Percentiles rank a stretch among this genome's conserved stretches.
Evolutionary conservation across 2,329 filamentous ascomycete genomes (phyloP).

Genomic region (Didymella arachidicola): DNA sequence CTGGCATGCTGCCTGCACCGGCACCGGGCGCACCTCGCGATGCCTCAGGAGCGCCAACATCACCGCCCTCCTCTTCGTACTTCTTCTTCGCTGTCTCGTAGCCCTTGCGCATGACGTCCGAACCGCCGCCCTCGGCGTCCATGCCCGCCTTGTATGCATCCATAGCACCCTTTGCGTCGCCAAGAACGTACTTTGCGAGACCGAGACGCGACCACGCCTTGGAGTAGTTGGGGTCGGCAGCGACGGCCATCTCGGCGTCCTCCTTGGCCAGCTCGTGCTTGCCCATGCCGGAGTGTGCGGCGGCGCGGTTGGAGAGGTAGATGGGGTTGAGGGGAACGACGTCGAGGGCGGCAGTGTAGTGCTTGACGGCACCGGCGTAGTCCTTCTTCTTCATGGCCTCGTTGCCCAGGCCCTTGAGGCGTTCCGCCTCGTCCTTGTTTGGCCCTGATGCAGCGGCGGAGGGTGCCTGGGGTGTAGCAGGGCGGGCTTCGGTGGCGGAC

Average conservation of each 20-base stretch:
- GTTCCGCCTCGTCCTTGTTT: conserved; percentile 81
- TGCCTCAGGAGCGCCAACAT: conserved; percentile 57
- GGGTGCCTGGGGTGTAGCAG: conserved; percentile 50
- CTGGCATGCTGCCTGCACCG: conserved; percentile 80
- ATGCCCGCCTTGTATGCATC: conserved; percentile 95
- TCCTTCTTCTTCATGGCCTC: conserved; percentile 95
- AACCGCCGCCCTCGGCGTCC: conserved; percentile 91
- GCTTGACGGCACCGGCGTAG: conserved; percentile 80
- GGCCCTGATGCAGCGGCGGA: conserved; percentile 45
- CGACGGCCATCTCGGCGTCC: conserved; percentile 90
- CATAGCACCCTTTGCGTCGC: conserved; percentile 89
- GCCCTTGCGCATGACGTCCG: conserved; percentile 96
- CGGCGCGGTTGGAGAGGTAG: conserved; percentile 96
- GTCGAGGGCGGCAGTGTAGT: conserved; percentile 86
- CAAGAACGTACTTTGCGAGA: conserved; percentile 88
- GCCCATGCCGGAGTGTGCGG: conserved; percentile 83
- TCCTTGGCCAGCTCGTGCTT: conserved; percentile 84
- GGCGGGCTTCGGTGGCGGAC: conserved; percentile 53
- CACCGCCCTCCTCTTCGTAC: conserved; percentile 78
- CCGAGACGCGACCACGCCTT: conserved; percentile 97
- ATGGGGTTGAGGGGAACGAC: conserved; percentile 88
- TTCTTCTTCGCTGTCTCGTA: conserved; percentile 90
- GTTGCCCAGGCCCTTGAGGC: conserved; percentile 89
- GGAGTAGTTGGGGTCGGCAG: conserved; percentile 89
- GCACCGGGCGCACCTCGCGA: conserved; percentile 53